Evolutionary conservation across 2,329 filamentous ascomycete species (phyloP), one percentile per base, ranked within the genome.

Genomic region (Hypoxylon sp.): DNA sequence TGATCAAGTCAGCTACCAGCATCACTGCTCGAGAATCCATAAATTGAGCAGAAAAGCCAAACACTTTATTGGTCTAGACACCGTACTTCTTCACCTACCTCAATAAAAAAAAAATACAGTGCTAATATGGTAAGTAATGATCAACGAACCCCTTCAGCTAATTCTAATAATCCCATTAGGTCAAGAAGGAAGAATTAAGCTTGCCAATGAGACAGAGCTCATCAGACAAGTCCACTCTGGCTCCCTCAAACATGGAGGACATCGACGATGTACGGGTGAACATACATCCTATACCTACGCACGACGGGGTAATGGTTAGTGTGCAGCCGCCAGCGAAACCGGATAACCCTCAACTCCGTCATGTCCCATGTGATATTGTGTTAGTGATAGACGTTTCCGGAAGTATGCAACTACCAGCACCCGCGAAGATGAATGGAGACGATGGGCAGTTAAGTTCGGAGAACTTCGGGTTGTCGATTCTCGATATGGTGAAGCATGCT

Each of bases 401-500:
- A 0, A 89, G 87, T 77, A 91, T 90, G 88, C 55, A 65, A 0
- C 58, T 66, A 0, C 71, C 77, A 1, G 87, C 87, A 0, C 85
- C 84, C 0, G 80, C 85, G 0, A 85, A 86, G 0, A 73, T 73
- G 9, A 74, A 74, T 3, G 69, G 75, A 1, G 82, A 81, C 13
- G 80, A 83, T 5, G 73, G 77, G 14, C 67, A 75, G 3, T 14
- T 57, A 13, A 67, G 50, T 11, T 53, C 50, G 1, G 86, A 89
- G 68, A 74, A 81, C 19, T 82, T 82, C 1, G 87, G 87, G 0
- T 78, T 90, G 0, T 85, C 83, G 0, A 81, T 90, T 1, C 75
- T 91, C 22, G 88, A 90, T 70, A 81, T 90, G 22, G 84, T 85
- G 46, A 90, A 89, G 72, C 87, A 90, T 71, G 86, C 88, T 0